Evolutionary conservation across 352 stramenopile species (phyloP).

Genomic region (Globisporangium ultimum): DNA sequence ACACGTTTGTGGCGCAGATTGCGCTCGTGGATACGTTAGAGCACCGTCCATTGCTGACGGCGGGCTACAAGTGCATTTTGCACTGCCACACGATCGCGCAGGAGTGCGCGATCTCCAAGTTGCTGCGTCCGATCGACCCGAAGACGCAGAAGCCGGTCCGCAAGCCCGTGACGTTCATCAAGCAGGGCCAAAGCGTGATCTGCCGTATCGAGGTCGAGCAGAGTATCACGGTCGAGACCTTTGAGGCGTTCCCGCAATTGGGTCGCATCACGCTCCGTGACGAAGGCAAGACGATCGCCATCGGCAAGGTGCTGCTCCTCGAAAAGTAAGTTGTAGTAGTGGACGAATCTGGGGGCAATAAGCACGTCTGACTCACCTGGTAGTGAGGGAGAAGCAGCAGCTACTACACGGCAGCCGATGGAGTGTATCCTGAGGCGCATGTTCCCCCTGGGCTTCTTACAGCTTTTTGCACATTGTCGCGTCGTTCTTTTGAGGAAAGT

Average conservation of each 20-base stretch:
- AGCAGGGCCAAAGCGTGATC: slow-evolving; percentile 92
- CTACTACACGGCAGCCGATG: too few species aligned
- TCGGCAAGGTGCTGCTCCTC: slow-evolving; percentile 97
- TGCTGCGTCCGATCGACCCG: slow-evolving; percentile 84
- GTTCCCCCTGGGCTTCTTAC: too few species aligned
- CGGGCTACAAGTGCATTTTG: slow-evolving; percentile 97
- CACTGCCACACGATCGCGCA: slow-evolving; percentile 97
- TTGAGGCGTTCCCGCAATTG: slow-evolving; percentile 94
- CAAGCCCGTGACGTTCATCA: slow-evolving; percentile 95
- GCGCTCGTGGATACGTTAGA: slow-evolving; percentile 96
- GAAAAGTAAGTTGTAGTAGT: slow-evolving; percentile 47
- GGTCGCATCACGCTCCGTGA: slow-evolving; percentile 97
- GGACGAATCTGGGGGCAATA: too few species aligned
- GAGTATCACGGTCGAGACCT: slow-evolving; percentile 95
- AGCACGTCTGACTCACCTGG: too few species aligned
- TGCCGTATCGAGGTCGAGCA: slow-evolving; percentile 92
- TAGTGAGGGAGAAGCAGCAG: too few species aligned
- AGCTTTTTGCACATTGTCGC: too few species aligned
- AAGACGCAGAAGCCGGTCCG: slow-evolving; percentile 91
- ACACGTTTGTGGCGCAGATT: slow-evolving; percentile 91
- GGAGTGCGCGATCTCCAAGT: slow-evolving; percentile 92
- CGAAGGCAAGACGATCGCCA: slow-evolving; percentile 98
- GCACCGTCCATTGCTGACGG: slow-evolving; percentile 95
- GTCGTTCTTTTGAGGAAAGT: too few species aligned
- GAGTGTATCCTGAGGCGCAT: too few species aligned